Percentiles rank a stretch among this genome's conserved stretches.
Conservation (phyloP, 805 yeast species). For the Candida verbasci region DNA sequence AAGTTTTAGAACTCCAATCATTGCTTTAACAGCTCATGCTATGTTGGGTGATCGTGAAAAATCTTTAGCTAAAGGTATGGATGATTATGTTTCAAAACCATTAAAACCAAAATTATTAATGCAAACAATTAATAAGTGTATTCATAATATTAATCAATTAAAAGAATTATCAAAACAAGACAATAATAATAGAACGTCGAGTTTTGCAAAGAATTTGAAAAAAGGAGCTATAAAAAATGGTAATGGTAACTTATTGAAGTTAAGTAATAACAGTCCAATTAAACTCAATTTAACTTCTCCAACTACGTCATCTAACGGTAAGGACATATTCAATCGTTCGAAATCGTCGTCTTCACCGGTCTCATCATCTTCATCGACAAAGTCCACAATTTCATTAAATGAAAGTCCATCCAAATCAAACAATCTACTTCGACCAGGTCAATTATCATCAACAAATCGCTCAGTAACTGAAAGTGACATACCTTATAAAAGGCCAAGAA, state of each 20-base stretch:
- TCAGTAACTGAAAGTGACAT: slow-evolving; percentile 33
- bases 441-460: slow-evolving; percentile 23
- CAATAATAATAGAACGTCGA: slow-evolving; percentile 40
- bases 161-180: slow-evolving; percentile 51
- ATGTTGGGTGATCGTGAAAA: slow-evolving; percentile 90
- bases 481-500: not conserved
- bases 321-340: slow-evolving; percentile 2
- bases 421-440: slow-evolving; percentile 29
- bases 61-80: slow-evolving; percentile 87
- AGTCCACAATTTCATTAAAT: slow-evolving; percentile 12
- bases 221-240: slow-evolving; percentile 25
- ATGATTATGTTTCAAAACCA: slow-evolving; percentile 85
- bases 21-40: slow-evolving; percentile 89
- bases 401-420: slow-evolving; percentile 28
- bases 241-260: slow-evolving; percentile 12
- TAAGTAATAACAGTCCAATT: slow-evolving; percentile 10
- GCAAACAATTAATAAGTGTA: slow-evolving; percentile 82
- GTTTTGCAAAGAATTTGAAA: slow-evolving; percentile 43
- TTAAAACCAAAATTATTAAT: slow-evolving; percentile 76
- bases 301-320: slow-evolving; percentile 8
- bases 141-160: slow-evolving; percentile 62
- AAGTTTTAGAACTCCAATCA: slow-evolving; percentile 77
- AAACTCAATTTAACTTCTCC: slow-evolving; percentile 2
- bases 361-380: slow-evolving; percentile 14
- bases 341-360: slow-evolving; percentile 10